These are phyloP conservation scores for Psophocarpus tetragonolobus DNA, from an alignment of 306 rosid genomes.

Conservation along the genomic window DNA sequence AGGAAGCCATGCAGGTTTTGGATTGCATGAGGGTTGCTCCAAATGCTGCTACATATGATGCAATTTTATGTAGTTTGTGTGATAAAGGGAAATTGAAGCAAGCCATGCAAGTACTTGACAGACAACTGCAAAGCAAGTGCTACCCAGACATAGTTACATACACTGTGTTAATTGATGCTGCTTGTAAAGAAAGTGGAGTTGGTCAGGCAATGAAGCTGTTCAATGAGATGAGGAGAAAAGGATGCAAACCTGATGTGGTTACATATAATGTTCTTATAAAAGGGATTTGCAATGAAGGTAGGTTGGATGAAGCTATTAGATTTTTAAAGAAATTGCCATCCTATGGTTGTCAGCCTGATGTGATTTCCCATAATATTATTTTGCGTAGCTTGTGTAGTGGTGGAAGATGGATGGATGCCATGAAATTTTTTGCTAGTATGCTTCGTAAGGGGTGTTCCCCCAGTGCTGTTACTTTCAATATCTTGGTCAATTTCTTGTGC, in stretches of 20 bases:
- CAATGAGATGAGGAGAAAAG: conserved; percentile 74
- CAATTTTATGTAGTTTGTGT: conserved; percentile 68
- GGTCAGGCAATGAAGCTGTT: conserved; percentile 79
- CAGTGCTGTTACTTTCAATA: conserved; percentile 81
- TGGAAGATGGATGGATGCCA: conserved; percentile 89
- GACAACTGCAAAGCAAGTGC: conserved; percentile 62
- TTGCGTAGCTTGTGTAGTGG: conserved; percentile 77
- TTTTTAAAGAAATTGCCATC: conserved; percentile 62
- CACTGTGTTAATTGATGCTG: conserved; percentile 76
- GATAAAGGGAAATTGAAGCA: conserved; percentile 66
- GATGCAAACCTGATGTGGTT: conserved; percentile 80
- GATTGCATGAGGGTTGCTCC: conserved; percentile 74
- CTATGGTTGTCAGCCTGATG: conserved; percentile 73
- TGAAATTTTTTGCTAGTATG: conserved; percentile 64
- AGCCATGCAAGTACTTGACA: conserved; percentile 71
- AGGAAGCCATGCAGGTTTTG: conserved; percentile 59
- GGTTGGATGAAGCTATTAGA: conserved; percentile 76
- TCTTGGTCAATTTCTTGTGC: conserved; percentile 75
- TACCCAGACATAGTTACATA: conserved; percentile 80
- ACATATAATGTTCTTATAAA: conserved; percentile 68
- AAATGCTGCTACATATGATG: conserved; percentile 67
- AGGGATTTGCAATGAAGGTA: conserved; percentile 73
- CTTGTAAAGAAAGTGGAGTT: conserved; percentile 79
- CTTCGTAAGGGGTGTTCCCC: conserved; percentile 73
- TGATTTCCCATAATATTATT: conserved; percentile 69